Percentiles rank a stretch among this genome's conserved stretches.
Evolutionary conservation across 2,329 filamentous ascomycete genomes (phyloP).

Genomic region (Aspergillus sp.): DNA sequence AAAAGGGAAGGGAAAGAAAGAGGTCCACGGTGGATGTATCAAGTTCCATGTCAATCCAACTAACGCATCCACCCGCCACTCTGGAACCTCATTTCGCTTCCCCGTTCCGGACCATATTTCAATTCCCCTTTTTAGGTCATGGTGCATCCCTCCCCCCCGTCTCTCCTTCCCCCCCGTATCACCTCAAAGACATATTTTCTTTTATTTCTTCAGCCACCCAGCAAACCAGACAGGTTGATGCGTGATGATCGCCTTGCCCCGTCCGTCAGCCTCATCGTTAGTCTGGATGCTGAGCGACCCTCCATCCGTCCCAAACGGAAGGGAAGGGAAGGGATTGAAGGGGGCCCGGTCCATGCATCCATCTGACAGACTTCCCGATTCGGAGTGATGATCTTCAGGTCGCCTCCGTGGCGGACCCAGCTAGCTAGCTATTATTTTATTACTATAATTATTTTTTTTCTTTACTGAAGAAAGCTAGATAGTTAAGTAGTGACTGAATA

Average conservation of each 20-base stretch:
- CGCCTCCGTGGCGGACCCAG: constrained; percentile 4
- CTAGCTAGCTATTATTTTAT: not conserved
- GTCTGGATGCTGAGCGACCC: not conserved
- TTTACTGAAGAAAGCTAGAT: not conserved
- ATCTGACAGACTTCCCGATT: not conserved
- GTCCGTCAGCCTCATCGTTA: constrained; percentile 3
- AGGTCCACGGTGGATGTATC: not conserved
- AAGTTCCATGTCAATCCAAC: not conserved
- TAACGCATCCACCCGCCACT: constrained; percentile 19
- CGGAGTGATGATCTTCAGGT: not conserved
- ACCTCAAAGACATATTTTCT: not conserved
- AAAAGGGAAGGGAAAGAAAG: no score
- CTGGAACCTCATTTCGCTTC: constrained; percentile 15
- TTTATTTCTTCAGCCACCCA: not conserved
- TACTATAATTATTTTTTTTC: no score
- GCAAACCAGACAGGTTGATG: not conserved
- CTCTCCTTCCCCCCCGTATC: no score
- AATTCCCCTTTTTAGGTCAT: constrained; percentile 1
- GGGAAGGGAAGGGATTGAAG: no score
- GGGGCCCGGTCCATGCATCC: not conserved
- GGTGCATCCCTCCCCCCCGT: not conserved
- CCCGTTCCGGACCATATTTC: constrained; percentile 11
- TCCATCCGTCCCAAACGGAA: no score
- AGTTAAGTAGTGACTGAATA: not conserved
- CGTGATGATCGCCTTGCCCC: not conserved